Evolutionary conservation across 2,329 filamentous ascomycete species (phyloP).

Genomic region (Neofusicoccum laricinum): DNA sequence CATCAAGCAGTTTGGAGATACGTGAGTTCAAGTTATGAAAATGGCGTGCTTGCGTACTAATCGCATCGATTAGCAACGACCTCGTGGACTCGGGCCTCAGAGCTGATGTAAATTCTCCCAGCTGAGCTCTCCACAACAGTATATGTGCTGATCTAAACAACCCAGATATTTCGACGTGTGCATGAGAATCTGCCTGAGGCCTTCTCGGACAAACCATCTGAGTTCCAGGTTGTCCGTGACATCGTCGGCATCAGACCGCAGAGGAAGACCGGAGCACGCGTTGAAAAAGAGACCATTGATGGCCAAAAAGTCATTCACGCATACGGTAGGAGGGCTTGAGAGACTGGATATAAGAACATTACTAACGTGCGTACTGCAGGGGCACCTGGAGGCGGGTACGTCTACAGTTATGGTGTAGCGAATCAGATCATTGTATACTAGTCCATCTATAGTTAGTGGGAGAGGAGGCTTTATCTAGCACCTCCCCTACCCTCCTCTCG

Average conservation of each 20-base stretch:
- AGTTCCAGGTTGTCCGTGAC: constrained; percentile 24
- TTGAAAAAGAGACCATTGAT: constrained; percentile 28
- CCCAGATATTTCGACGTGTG: constrained; percentile 20
- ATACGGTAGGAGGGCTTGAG: constrained; percentile 20
- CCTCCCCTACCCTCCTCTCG: too few species aligned
- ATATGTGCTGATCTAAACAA: neutral
- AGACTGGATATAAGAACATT: neutral
- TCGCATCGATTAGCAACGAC: neutral
- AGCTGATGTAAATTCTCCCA: neutral
- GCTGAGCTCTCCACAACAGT: too few species aligned
- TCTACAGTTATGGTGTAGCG: neutral
- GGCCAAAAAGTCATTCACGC: constrained; percentile 30
- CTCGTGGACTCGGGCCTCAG: constrained; percentile 13
- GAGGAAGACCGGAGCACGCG: constrained; percentile 22
- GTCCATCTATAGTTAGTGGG: too few species aligned
- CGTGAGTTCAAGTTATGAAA: neutral
- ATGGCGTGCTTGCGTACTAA: neutral
- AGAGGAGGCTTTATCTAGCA: too few species aligned
- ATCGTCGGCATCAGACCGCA: constrained; percentile 24
- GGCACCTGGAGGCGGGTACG: neutral
- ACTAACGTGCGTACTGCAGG: neutral
- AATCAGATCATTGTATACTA: too few species aligned
- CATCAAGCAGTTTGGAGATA: constrained; percentile 22
- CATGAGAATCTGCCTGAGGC: constrained; percentile 21
- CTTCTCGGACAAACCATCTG: constrained; percentile 18